Evolutionary conservation across 768 basidiomycete genomes (phyloP), one percentile per base, ranked within the genome.

Genomic region (Clitopilus hobsonii): DNA sequence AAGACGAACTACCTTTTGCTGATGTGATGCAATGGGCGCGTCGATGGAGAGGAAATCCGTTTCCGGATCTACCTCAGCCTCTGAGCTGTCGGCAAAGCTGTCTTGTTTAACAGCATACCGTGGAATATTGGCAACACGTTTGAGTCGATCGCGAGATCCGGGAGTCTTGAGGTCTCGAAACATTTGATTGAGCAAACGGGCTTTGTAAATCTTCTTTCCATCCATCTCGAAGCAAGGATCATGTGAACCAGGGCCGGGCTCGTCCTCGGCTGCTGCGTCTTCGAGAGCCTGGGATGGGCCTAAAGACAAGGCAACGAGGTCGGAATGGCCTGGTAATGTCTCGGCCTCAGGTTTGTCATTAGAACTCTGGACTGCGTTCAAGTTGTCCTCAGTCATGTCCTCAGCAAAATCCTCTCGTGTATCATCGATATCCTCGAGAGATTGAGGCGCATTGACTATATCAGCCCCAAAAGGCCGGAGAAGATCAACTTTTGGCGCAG

Each of bases 391-490:
- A n/a, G n/a, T n/a, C n/a, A n/a, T n/a, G n/a, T n/a, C n/a, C n/a
- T 7, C 30, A 32, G 7, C 30, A 32, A 7, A 32, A 32, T 32
- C 30, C 30, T 32, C 30, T 32, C 8, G 8, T 7, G 30, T 32
- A 7, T 32, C 30, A 32, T 32, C 30, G 30, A 16, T 16, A 7
- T 16, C 30, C 30, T 7, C 16, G 8, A 7, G 30, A 7, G 30
- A 32, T 38, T 54, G 41, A 13, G n/a, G n/a, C n/a, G n/a, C n/a
- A n/a, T n/a, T n/a, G n/a, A 57, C 49, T 14, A 58, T 24, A 36
- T 20, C 32, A 6, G 24, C 29, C 24, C 61, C 57, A 53, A 60
- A 52, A 16, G 61, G 61, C 22, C 24, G 49, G 14, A 62, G 54
- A 20, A 62, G 57, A 47, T 62, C 54, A 4, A 41, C 48, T 32